These are phyloP conservation scores for Tuber borchii DNA, from an alignment of 495 filamentous ascomycete species.

Conservation along the genomic window DNA sequence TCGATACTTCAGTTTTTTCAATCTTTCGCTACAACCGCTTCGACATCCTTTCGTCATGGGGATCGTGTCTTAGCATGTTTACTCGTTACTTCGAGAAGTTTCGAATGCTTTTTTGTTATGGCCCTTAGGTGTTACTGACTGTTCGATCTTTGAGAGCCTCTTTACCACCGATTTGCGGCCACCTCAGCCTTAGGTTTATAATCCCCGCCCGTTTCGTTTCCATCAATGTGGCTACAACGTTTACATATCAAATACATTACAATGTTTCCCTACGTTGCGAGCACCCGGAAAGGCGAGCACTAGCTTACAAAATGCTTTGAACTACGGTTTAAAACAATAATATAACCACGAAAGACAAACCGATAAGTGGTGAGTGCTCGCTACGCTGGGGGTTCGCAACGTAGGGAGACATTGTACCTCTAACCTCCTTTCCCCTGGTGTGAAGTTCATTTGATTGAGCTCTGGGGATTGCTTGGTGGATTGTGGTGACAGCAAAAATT, in stretches of 20 bases:
- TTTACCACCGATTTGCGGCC: neutral
- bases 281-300: too few relatives aligned
- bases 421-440: neutral
- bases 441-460: neutral
- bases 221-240: neutral
- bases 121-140: neutral
- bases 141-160: neutral
- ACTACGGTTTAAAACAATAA: too few relatives aligned
- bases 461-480: neutral
- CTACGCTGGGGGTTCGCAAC: too few relatives aligned
- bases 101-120: neutral
- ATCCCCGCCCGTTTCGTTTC: conserved; percentile 3
- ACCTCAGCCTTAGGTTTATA: neutral
- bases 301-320: too few relatives aligned
- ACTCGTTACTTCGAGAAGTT: neutral
- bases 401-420: too few relatives aligned
- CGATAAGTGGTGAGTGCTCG: too few relatives aligned
- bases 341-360: too few relatives aligned
- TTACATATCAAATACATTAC: neutral
- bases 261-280: too few relatives aligned
- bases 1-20: neutral
- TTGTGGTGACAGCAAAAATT: conserved; percentile 4
- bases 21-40: neutral
- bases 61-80: neutral
- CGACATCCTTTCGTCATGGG: neutral